phyloP scores from a whole-genome alignment of 805 yeast genomes.

The Wickerhamomyces pijperi region DNA sequence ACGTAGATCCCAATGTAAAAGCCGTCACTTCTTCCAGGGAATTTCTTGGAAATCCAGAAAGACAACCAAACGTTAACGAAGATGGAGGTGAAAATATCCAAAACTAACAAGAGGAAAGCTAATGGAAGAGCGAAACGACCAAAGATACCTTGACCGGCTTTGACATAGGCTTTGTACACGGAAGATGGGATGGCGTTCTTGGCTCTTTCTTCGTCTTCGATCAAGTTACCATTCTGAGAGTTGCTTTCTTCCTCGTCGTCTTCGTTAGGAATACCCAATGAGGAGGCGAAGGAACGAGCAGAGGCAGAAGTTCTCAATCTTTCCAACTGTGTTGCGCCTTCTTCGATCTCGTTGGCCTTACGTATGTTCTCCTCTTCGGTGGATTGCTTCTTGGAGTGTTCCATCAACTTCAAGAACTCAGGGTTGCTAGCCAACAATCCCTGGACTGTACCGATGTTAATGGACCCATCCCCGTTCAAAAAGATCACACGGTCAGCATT shows the following conservation, averaged over 20 bases:
- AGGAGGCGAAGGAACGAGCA: too few relatives aligned
- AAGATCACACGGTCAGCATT: conserved; percentile 55
- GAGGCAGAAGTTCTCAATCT: neutral
- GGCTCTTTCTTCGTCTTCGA: conserved; percentile 45
- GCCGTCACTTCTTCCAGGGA: conserved; percentile 31
- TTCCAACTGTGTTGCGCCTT: conserved; percentile 7
- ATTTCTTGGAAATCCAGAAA: conserved; percentile 62
- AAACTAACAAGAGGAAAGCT: conserved; percentile 13
- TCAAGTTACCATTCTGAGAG: conserved; percentile 24
- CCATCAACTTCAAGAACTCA: conserved; percentile 38
- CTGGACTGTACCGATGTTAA: conserved; percentile 43
- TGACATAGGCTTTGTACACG: conserved; percentile 41
- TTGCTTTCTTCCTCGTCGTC: conserved; percentile 5
- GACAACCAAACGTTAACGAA: conserved; percentile 74
- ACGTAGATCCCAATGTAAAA: conserved; percentile 71
- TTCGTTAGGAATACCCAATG: neutral
- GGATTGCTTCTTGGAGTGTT: conserved; percentile 23
- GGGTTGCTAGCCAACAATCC: conserved; percentile 31
- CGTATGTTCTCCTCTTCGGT: conserved; percentile 18
- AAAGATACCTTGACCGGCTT: conserved; percentile 42
- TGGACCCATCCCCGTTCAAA: conserved; percentile 48
- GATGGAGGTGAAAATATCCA: conserved; percentile 39
- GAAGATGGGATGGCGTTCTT: conserved; percentile 38
- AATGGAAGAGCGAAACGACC: conserved; percentile 21
- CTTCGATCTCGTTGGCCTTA: conserved; percentile 16